Percentiles rank a stretch among this genome's conserved stretches.
Conservation (phyloP, 2,329 filamentous ascomycete genomes). For the Verticillium nonalfalfae region DNA sequence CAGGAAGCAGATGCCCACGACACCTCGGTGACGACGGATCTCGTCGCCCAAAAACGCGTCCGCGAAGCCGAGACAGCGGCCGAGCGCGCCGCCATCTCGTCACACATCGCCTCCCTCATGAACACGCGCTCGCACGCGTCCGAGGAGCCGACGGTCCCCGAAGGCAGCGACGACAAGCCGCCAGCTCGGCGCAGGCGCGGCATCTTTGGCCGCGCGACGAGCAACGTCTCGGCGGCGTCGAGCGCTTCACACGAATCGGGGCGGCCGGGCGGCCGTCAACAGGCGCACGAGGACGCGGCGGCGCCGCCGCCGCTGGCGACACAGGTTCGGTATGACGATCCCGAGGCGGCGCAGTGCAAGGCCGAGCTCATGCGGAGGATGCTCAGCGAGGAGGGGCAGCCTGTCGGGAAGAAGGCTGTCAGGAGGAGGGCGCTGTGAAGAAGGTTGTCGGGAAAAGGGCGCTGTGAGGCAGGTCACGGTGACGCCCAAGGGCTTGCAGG, state of each 20-base stretch:
- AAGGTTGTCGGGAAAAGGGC: slow-evolving; percentile 1
- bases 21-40: slow-evolving; percentile 24
- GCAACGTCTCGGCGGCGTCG: slow-evolving; percentile 49
- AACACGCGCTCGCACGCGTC: slow-evolving; percentile 18
- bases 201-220: slow-evolving; percentile 52
- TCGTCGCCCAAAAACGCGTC: slow-evolving; percentile 18
- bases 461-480: slow-evolving; percentile 2
- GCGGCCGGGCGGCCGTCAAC: not conserved
- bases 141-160: slow-evolving; percentile 5
- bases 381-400: slow-evolving; percentile 11
- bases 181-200: slow-evolving; percentile 29
- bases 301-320: slow-evolving; percentile 33
- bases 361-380: slow-evolving; percentile 39
- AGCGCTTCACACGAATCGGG: slow-evolving; percentile 33
- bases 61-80: slow-evolving; percentile 19
- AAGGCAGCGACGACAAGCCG: not conserved
- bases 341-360: slow-evolving; percentile 37
- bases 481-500: too few species aligned
- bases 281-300: slow-evolving; percentile 6
- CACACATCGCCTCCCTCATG: slow-evolving; percentile 28
- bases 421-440: slow-evolving; percentile 6
- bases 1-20: slow-evolving; percentile 10
- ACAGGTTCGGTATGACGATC: slow-evolving; percentile 48
- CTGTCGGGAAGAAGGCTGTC: not conserved
- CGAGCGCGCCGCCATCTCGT: slow-evolving; percentile 33